Evolutionary conservation across 2,329 filamentous ascomycete genomes (phyloP).

Genomic region (Trichoderma aggressivum): DNA sequence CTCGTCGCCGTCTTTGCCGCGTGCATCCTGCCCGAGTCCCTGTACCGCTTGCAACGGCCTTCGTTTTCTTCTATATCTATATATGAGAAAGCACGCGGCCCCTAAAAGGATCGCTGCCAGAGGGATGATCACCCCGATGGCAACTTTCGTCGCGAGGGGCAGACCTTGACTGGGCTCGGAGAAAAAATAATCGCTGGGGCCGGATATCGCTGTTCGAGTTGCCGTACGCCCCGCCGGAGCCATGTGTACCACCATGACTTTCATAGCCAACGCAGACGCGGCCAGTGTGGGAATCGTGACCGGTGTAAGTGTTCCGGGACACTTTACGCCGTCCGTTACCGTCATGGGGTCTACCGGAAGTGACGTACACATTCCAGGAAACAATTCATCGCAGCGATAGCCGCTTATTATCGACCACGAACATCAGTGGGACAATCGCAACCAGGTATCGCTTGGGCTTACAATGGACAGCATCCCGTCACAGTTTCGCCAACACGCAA

Average conservation of each 20-base stretch:
- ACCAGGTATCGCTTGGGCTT: not conserved
- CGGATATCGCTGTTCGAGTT: not conserved
- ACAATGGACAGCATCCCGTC: not conserved
- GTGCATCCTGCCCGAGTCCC: not conserved
- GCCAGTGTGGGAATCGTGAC: not conserved
- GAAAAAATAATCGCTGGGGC: not conserved
- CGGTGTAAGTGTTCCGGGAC: not conserved
- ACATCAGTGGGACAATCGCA: not conserved
- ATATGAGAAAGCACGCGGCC: not conserved
- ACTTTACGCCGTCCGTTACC: not conserved
- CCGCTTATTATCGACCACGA: not conserved
- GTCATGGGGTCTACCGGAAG: fast-evolving
- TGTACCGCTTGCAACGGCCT: not conserved
- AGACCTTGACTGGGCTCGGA: not conserved
- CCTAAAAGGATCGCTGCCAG: not conserved
- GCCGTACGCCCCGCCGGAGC: not conserved
- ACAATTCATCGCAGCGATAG: not conserved
- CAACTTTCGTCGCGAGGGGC: not conserved
- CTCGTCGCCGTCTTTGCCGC: not conserved
- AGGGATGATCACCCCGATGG: not conserved
- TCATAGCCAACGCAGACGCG: fast-evolving
- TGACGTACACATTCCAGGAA: not conserved
- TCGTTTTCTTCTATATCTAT: not conserved
- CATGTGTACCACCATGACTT: not conserved
- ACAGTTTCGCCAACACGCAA: not conserved